phyloP scores from a whole-genome alignment of 768 basidiomycete genomes.

The Glaciozyma antarctica region DNA sequence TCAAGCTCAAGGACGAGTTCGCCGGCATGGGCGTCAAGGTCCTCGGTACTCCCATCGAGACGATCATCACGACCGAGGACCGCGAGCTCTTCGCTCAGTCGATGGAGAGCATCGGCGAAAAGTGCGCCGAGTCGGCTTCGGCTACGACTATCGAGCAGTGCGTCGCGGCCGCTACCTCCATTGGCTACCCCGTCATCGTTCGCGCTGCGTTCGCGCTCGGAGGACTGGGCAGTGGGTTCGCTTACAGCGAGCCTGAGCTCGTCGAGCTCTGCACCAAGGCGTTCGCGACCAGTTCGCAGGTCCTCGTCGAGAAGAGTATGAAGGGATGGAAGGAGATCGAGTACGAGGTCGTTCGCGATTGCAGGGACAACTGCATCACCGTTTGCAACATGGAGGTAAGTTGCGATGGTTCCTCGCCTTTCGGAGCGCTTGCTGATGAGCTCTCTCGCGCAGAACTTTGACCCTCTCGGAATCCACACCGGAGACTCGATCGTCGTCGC shows the following conservation, averaged over 20 bases:
- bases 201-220: slow-evolving; percentile 95
- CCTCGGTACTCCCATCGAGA: slow-evolving; percentile 91
- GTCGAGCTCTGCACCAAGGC: slow-evolving; percentile 82
- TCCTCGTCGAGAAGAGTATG: slow-evolving; percentile 98
- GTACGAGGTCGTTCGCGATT: slow-evolving; percentile 97
- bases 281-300: slow-evolving; percentile 94
- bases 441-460: slow-evolving; percentile 71
- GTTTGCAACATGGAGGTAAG: slow-evolving; percentile 99
- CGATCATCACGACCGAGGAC: slow-evolving; percentile 95
- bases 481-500: slow-evolving; percentile 98
- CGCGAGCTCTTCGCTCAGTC: slow-evolving; percentile 84
- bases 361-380: slow-evolving; percentile 95
- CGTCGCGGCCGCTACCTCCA: slow-evolving; percentile 63
- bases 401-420: slow-evolving; percentile 6
- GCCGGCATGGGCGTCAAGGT: slow-evolving; percentile 78
- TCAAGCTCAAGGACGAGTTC: slow-evolving; percentile 97
- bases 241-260: slow-evolving; percentile 84
- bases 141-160: slow-evolving; percentile 84
- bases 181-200: slow-evolving; percentile 92
- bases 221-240: slow-evolving; percentile 90
- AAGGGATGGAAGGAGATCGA: slow-evolving; percentile 99
- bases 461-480: slow-evolving; percentile 95
- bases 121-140: slow-evolving; percentile 79
- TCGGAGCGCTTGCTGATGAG: neutral
- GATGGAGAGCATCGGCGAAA: slow-evolving; percentile 92